Conservation (phyloP, 164 flowering plant species). For the Magnolia officinalis region DNA sequence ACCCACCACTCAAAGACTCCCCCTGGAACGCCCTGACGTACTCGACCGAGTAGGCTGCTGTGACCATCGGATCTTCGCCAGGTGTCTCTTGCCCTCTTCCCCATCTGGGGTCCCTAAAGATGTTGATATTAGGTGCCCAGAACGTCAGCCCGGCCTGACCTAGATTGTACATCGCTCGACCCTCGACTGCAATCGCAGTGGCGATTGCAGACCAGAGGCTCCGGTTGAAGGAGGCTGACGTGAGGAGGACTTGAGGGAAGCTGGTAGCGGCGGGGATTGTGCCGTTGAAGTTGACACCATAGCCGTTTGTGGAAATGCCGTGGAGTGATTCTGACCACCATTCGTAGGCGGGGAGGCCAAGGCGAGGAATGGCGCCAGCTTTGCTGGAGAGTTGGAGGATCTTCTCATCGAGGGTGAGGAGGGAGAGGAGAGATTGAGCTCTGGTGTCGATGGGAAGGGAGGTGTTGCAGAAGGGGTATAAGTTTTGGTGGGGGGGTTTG, state of each 20-base stretch:
- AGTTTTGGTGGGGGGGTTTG: slow-evolving; percentile 16
- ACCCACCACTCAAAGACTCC: slow-evolving; percentile 8
- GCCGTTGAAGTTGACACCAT: slow-evolving; percentile 33
- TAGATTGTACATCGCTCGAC: slow-evolving; percentile 41
- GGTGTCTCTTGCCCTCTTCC: slow-evolving; percentile 53
- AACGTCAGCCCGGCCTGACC: slow-evolving; percentile 49
- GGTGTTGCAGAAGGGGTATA: slow-evolving; percentile 35
- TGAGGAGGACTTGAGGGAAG: slow-evolving; percentile 42
- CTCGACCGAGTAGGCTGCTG: slow-evolving; percentile 30
- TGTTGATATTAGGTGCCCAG: slow-evolving; percentile 52
- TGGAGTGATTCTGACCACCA: slow-evolving; percentile 59
- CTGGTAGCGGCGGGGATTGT: slow-evolving; percentile 32
- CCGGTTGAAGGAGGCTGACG: slow-evolving; percentile 39
- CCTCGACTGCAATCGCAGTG: slow-evolving; percentile 36
- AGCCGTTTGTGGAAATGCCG: slow-evolving; percentile 36
- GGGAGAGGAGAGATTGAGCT: slow-evolving; percentile 28
- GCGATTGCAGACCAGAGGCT: slow-evolving; percentile 35
- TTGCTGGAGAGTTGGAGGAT: slow-evolving; percentile 32
- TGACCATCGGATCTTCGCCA: slow-evolving; percentile 43
- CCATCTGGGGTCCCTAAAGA: slow-evolving; percentile 57
- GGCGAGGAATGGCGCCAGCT: slow-evolving; percentile 26
- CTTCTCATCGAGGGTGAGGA: slow-evolving; percentile 39
- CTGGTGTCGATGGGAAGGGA: slow-evolving; percentile 24
- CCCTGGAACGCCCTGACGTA: slow-evolving; percentile 46
- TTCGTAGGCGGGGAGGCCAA: slow-evolving; percentile 39